These are phyloP conservation scores for Alisma plantagoaquatica DNA, from an alignment of 106 monocot genomes.

Conservation along the genomic window DNA sequence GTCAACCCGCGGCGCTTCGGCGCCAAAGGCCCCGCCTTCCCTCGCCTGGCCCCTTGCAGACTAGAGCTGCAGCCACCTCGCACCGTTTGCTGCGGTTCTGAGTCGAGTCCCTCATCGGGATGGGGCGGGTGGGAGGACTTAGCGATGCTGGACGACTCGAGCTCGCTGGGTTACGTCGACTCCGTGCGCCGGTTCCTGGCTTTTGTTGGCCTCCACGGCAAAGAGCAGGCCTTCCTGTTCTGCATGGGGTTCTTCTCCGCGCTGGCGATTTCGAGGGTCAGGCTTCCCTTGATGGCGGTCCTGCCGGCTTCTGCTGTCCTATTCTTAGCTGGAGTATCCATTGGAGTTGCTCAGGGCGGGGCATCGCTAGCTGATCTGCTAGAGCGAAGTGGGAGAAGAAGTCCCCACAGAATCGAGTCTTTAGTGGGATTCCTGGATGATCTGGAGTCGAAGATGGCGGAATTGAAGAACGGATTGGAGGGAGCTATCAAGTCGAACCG, in stretches of 20 bases:
- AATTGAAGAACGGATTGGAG: slow-evolving; percentile 33
- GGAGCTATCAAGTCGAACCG: slow-evolving; percentile 9
- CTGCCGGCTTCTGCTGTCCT: slow-evolving; percentile 32
- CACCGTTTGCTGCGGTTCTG: slow-evolving; percentile 13
- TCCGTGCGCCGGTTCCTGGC: slow-evolving; percentile 17
- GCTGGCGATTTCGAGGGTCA: slow-evolving; percentile 47
- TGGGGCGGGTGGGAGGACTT: slow-evolving; percentile 65
- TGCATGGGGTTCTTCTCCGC: slow-evolving; percentile 44
- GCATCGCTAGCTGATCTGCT: not conserved
- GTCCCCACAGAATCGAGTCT: slow-evolving; percentile 13
- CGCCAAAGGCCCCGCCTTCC: not conserved
- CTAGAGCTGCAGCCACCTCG: not conserved
- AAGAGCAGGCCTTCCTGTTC: slow-evolving; percentile 39
- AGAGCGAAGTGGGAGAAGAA: slow-evolving; percentile 4
- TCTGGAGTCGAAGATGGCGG: slow-evolving; percentile 22
- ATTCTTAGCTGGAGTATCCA: slow-evolving; percentile 32
- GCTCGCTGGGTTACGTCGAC: slow-evolving; percentile 6
- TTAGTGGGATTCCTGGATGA: slow-evolving; percentile 32
- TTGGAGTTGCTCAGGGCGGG: slow-evolving; percentile 14
- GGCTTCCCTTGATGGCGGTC: slow-evolving; percentile 33
- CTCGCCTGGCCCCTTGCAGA: not conserved
- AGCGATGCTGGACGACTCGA: slow-evolving; percentile 12
- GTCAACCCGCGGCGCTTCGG: not conserved
- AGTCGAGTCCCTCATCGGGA: slow-evolving; percentile 5
- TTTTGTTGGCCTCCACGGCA: slow-evolving; percentile 25